Evolutionary conservation across 495 filamentous ascomycete species (phyloP).

Genomic region (Lasiosphaeria ovina): DNA sequence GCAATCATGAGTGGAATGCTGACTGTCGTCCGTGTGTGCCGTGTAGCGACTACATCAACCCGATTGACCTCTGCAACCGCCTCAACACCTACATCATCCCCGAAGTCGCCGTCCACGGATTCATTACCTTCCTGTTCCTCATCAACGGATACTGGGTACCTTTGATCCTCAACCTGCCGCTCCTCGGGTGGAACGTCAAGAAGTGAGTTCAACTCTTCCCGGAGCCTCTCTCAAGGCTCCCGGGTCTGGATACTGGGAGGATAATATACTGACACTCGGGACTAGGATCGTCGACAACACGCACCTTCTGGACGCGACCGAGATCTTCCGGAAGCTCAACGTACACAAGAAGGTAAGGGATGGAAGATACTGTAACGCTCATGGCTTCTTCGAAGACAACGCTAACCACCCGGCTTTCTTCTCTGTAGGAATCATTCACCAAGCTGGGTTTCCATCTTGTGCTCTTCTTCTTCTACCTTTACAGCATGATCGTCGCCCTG

Average conservation of each 20-base stretch:
- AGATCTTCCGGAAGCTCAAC: conserved; percentile 99
- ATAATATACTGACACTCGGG: conserved; percentile 9
- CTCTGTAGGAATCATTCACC: conserved; percentile 87
- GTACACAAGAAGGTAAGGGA: conserved; percentile 99
- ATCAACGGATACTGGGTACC: conserved; percentile 99
- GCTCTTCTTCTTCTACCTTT: conserved; percentile 99
- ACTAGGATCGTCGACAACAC: conserved; percentile 91
- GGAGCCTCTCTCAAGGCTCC: neutral
- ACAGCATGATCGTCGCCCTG: conserved; percentile 98
- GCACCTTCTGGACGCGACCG: conserved; percentile 94
- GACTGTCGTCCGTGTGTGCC: conserved; percentile 9
- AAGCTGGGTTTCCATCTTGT: conserved; percentile 98
- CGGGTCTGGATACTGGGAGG: neutral
- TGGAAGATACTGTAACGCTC: conserved; percentile 16
- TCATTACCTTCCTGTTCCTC: conserved; percentile 90
- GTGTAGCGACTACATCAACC: conserved; percentile 97
- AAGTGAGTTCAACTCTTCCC: conserved; percentile 61
- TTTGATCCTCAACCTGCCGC: conserved; percentile 84
- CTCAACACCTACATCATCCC: conserved; percentile 99
- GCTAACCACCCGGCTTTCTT: neutral
- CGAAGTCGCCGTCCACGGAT: conserved; percentile 94
- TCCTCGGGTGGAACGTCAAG: conserved; percentile 92
- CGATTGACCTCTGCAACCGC: conserved; percentile 99
- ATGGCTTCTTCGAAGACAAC: neutral
- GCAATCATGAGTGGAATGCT: conserved; percentile 14